A percentile compares a stretch with the other conserved stretches of the same genome.
phyloP scores from a whole-genome alignment of 139 green algal genomes.

The Desmodesmus armatus region DNA sequence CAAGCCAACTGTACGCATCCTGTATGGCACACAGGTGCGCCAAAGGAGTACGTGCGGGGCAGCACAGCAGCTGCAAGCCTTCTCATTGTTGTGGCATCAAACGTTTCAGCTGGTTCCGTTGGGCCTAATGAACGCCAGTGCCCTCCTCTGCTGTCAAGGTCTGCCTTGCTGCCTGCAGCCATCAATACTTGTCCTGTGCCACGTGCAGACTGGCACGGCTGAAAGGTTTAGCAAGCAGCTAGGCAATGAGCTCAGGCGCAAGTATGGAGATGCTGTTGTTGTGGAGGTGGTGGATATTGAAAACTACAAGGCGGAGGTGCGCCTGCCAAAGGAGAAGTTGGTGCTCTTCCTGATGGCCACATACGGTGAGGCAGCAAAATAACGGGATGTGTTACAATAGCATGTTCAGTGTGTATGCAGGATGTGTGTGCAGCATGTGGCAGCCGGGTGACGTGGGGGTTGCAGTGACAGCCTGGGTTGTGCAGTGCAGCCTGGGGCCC shows the following conservation, averaged over 20 bases:
- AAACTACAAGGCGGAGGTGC: constrained; percentile 59
- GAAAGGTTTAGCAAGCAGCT: constrained; percentile 93
- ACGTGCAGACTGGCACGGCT: constrained; percentile 87
- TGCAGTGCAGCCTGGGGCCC: no score
- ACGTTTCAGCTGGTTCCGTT: background rate
- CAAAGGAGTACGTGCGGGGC: no score
- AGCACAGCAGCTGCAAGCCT: background rate
- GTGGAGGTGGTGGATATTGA: constrained; percentile 84
- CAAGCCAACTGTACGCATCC: constrained; percentile 60
- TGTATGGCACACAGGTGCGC: constrained; percentile 70
- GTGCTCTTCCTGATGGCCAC: constrained; percentile 92
- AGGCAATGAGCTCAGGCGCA: constrained; percentile 52
- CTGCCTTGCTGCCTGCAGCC: constrained; percentile 68
- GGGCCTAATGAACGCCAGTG: background rate
- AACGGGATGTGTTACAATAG: no score
- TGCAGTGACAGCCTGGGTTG: no score
- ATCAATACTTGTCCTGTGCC: constrained; percentile 58
- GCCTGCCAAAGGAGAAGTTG: constrained; percentile 77
- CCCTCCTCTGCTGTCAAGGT: background rate
- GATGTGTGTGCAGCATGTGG: no score
- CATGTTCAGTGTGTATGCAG: no score
- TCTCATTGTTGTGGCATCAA: background rate
- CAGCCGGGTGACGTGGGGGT: no score
- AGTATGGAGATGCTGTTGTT: constrained; percentile 68
- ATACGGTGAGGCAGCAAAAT: no score